phyloP scores from a whole-genome alignment of 129 eudicot species.

The Escallonia rubra region DNA sequence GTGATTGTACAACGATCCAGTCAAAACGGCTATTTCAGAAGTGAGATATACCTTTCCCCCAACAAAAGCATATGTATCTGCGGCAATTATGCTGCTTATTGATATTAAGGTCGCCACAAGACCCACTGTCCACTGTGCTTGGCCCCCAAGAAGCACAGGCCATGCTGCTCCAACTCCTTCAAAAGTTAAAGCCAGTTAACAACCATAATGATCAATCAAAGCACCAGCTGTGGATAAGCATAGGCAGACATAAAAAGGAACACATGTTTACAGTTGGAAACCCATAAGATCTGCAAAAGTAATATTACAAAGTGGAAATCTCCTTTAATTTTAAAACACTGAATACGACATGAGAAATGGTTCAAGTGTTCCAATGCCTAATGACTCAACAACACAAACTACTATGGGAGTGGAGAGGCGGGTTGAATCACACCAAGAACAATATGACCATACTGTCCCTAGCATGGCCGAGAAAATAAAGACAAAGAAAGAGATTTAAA shows the following conservation, averaged over 20 bases:
- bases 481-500: too few species aligned
- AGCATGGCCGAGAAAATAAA: too few species aligned
- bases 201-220: constrained; percentile 5
- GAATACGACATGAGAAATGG: too few species aligned
- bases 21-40: neutral
- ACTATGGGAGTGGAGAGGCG: too few species aligned
- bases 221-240: neutral
- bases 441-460: too few species aligned
- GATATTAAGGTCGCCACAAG: constrained; percentile 92
- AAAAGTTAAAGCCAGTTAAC: constrained; percentile 9
- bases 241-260: neutral
- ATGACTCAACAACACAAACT: too few species aligned
- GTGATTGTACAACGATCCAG: constrained; percentile 6
- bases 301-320: too few species aligned
- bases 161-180: constrained; percentile 78
- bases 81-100: constrained; percentile 89
- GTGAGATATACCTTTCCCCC: constrained; percentile 75
- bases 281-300: too few species aligned
- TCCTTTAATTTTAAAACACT: too few species aligned
- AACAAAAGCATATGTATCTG: constrained; percentile 91
- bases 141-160: constrained; percentile 94
- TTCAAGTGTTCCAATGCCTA: too few species aligned
- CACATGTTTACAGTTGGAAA: too few species aligned
- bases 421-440: too few species aligned
- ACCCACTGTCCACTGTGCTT: constrained; percentile 95